A percentile compares a stretch with the other conserved stretches of the same genome.
phyloP scores from a whole-genome alignment of 2,329 filamentous ascomycete genomes.

The Epichloe sibirici region DNA sequence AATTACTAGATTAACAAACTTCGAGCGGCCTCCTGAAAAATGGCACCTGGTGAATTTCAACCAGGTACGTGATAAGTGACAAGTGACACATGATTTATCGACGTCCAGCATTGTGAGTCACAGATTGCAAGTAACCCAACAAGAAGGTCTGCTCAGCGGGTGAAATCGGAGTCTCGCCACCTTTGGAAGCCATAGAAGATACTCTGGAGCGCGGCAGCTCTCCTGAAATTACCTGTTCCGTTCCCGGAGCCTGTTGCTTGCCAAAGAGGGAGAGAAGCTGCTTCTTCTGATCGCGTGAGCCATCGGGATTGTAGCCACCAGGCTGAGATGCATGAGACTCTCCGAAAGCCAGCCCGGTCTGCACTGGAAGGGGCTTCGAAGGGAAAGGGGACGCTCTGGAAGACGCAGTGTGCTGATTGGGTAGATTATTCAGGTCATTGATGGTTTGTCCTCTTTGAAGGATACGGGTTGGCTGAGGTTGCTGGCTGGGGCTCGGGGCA shows the following conservation, averaged over 20 bases:
- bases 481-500: not conserved
- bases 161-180: constrained; percentile 42
- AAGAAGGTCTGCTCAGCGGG: constrained; percentile 66
- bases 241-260: constrained; percentile 20
- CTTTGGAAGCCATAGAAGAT: constrained; percentile 31
- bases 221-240: not conserved
- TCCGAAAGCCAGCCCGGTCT: not conserved
- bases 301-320: constrained; percentile 12
- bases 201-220: constrained; percentile 23
- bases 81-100: constrained; percentile 9
- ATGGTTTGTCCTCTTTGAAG: constrained; percentile 23
- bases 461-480: constrained; percentile 19
- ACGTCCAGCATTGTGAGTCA: constrained; percentile 28
- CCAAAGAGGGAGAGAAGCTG: constrained; percentile 51
- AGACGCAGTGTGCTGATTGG: constrained; percentile 6
- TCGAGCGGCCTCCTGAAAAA: not conserved
- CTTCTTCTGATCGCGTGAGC: constrained; percentile 21
- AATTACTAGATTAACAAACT: not conserved
- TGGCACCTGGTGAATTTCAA: not conserved
- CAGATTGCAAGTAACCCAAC: constrained; percentile 57
- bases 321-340: not conserved
- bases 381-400: constrained; percentile 13
- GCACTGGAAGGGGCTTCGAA: constrained; percentile 7
- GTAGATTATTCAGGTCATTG: constrained; percentile 7
- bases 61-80: not conserved